A percentile compares a stretch with the other conserved stretches of the same genome.
phyloP scores from a whole-genome alignment of 2,329 filamentous ascomycete species.

The Paracoccidioides lutzii region DNA sequence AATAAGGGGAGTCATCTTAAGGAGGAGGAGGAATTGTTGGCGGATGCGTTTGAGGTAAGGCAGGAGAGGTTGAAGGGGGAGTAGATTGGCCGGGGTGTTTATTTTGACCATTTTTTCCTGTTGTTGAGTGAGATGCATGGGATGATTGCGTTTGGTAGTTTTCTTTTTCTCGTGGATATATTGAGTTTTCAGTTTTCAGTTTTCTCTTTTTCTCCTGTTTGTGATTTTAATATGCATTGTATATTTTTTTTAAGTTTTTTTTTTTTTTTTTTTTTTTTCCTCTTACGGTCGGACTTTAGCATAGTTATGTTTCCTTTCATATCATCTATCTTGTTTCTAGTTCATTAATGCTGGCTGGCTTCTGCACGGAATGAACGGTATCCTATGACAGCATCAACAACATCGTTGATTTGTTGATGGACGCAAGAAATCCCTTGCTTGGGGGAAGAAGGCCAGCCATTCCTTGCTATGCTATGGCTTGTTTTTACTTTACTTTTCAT shows the following conservation, averaged over 20 bases:
- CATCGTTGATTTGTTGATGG: too few species aligned
- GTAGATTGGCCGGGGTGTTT: constrained; percentile 24
- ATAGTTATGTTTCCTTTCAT: too few species aligned
- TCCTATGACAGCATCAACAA: too few species aligned
- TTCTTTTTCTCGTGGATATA: not conserved
- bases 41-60: constrained; percentile 49
- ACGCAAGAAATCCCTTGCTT: too few species aligned
- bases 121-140: not conserved
- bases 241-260: not conserved
- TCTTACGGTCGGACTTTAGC: too few species aligned
- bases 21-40: constrained; percentile 78
- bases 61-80: constrained; percentile 56
- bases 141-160: not conserved
- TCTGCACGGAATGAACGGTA: too few species aligned
- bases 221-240: not conserved
- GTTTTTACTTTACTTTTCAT: too few species aligned
- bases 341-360: too few species aligned
- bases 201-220: not conserved
- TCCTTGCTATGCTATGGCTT: too few species aligned
- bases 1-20: constrained; percentile 77
- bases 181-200: not conserved
- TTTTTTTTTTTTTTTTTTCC: not conserved
- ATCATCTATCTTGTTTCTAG: not conserved
- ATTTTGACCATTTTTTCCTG: not conserved
- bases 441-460: too few species aligned